Evolutionary conservation across 306 rosid species (phyloP).

Genomic region (Acacia acuminata): DNA sequence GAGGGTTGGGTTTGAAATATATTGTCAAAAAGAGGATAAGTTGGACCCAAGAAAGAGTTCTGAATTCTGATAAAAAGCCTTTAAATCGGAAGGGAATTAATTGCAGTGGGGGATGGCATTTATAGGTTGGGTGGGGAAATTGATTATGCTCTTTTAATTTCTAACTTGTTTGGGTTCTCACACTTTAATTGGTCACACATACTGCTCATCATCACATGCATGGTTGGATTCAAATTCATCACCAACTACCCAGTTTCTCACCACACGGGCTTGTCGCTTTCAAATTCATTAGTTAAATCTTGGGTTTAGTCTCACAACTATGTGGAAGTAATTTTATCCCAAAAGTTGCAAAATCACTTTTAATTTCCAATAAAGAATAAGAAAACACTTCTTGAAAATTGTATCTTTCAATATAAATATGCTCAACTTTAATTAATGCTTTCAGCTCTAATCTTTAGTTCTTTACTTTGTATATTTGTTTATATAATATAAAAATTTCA

Average conservation of each 20-base stretch:
- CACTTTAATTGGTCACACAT: background rate
- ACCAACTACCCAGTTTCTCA: background rate
- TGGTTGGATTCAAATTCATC: too few relatives aligned
- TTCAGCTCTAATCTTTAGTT: background rate
- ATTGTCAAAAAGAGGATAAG: background rate
- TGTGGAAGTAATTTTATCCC: background rate
- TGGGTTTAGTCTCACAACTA: background rate
- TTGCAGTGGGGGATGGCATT: background rate
- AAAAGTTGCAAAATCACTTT: background rate
- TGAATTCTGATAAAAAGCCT: background rate
- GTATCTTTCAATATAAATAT: too few relatives aligned
- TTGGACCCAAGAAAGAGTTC: background rate
- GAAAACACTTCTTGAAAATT: too few relatives aligned
- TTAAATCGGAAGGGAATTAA: background rate
- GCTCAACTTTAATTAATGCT: background rate
- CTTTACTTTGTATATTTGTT: too few relatives aligned
- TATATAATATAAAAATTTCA: too few relatives aligned
- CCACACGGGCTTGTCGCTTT: background rate
- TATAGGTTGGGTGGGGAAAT: background rate
- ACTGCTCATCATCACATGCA: background rate
- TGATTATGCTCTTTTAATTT: background rate
- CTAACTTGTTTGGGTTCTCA: background rate
- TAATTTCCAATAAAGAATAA: background rate
- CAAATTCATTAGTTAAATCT: background rate
- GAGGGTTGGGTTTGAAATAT: background rate